Evolutionary conservation across 1,284 basidiomycete genomes (phyloP).

Genomic region (Pascua guehoae): DNA sequence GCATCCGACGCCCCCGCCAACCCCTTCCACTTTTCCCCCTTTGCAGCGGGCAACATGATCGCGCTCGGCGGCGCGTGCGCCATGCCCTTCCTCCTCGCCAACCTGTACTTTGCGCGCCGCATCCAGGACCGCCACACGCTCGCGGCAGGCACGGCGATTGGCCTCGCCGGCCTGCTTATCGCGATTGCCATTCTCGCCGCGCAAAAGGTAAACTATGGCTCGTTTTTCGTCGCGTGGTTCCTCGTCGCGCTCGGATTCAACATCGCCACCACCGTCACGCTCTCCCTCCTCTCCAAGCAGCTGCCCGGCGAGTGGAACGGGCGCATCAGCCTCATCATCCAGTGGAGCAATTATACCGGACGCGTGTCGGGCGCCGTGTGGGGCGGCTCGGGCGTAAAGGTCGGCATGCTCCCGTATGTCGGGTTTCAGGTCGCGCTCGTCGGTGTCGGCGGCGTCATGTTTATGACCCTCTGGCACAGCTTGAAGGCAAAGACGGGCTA

Average conservation of each 20-base stretch:
- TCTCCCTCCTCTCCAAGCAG: conserved; percentile 9
- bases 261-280: conserved; percentile 6
- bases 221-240: conserved; percentile 5
- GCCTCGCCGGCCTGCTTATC: conserved; percentile 1
- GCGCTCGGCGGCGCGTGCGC: conserved; percentile 11
- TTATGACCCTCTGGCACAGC: conserved; percentile 4
- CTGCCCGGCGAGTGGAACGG: conserved; percentile 11
- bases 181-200: conserved; percentile 1
- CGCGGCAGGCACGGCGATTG: conserved; percentile 2
- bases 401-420: conserved; percentile 8
- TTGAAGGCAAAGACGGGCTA: conserved; percentile 12
- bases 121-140: conserved; percentile 12
- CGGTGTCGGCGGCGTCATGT: conserved; percentile 6
- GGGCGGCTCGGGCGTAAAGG: conserved; percentile 11
- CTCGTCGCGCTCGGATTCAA: conserved; percentile 12
- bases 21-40: conserved; percentile 13
- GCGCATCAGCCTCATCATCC: conserved; percentile 4
- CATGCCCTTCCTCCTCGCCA: conserved; percentile 8
- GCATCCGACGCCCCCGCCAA: conserved; percentile 2
- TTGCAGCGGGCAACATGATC: conserved; percentile 11
- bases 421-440: conserved; percentile 2
- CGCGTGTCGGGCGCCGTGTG: conserved; percentile 12
- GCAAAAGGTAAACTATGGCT: conserved; percentile 4
- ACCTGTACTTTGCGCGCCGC: conserved; percentile 4
- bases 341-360: conserved; percentile 8